Conservation (phyloP, 192 early-diverging fungal species). For the Kickxella alabastrina region DNA sequence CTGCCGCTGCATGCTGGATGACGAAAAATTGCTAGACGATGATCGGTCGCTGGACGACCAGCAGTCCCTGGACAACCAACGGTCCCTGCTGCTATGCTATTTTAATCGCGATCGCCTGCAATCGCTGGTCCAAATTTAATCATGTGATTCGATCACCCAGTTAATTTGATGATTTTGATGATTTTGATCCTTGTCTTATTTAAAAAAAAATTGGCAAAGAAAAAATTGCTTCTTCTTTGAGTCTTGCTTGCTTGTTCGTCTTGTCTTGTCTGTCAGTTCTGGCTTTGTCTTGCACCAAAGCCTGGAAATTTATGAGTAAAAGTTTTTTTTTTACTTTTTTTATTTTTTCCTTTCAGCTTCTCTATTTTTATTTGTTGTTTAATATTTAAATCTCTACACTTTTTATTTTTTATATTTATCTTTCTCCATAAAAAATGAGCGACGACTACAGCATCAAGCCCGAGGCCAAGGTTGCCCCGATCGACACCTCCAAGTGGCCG, state of each 20-base stretch:
- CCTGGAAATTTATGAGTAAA: too few relatives aligned
- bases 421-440: too few relatives aligned
- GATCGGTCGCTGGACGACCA: too few relatives aligned
- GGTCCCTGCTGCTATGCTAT: constrained; percentile 12
- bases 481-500: constrained; percentile 95
- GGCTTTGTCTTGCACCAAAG: too few relatives aligned
- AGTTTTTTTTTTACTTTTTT: background rate
- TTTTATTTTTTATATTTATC: too few relatives aligned
- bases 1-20: too few relatives aligned
- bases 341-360: too few relatives aligned
- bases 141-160: background rate
- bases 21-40: too few relatives aligned
- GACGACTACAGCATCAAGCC: constrained; percentile 76
- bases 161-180: background rate
- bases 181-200: background rate
- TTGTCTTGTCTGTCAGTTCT: background rate
- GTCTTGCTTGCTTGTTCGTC: too few relatives aligned
- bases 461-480: constrained; percentile 62
- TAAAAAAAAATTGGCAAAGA: background rate
- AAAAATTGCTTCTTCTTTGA: background rate
- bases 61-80: background rate
- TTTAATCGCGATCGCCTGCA: constrained; percentile 5
- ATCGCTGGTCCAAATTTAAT: too few relatives aligned
- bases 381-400: background rate
- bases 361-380: background rate